Conservation (phyloP, 2,329 filamentous ascomycete genomes). For the Tolypocladium cylindrosporum region DNA sequence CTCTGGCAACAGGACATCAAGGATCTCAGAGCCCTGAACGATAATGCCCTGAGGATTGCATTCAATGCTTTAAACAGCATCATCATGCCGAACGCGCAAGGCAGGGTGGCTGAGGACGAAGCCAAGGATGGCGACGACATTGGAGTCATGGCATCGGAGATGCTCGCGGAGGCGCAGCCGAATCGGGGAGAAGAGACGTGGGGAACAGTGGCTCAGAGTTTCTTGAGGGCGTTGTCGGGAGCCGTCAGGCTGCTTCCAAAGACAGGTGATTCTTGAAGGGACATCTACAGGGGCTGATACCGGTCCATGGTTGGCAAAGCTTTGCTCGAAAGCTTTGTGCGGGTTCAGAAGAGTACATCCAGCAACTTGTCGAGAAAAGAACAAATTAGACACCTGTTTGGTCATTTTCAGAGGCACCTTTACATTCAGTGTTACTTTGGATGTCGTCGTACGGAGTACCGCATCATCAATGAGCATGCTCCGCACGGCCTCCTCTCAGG, state of each 20-base stretch:
- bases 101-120: background rate
- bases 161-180: conserved; percentile 16
- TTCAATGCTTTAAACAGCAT: conserved; percentile 13
- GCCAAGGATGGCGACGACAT: conserved; percentile 13
- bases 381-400: background rate
- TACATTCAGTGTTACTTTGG: background rate
- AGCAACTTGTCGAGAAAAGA: background rate
- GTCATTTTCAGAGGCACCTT: background rate
- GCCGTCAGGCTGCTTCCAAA: conserved; percentile 12
- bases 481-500: background rate
- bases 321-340: background rate
- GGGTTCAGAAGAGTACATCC: background rate
- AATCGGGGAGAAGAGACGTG: conserved; percentile 16
- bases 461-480: background rate
- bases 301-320: background rate
- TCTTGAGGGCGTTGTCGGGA: conserved; percentile 15
- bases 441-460: background rate
- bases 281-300: background rate
- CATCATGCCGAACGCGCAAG: conserved; percentile 14
- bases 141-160: conserved; percentile 22
- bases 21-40: conserved; percentile 18
- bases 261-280: conserved; percentile 1
- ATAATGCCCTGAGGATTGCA: conserved; percentile 12
- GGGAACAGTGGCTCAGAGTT: conserved; percentile 18
- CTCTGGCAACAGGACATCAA: conserved; percentile 23